Evolutionary conservation across 305 asterid genomes (phyloP).

Genomic region (Plantago coronopus): DNA sequence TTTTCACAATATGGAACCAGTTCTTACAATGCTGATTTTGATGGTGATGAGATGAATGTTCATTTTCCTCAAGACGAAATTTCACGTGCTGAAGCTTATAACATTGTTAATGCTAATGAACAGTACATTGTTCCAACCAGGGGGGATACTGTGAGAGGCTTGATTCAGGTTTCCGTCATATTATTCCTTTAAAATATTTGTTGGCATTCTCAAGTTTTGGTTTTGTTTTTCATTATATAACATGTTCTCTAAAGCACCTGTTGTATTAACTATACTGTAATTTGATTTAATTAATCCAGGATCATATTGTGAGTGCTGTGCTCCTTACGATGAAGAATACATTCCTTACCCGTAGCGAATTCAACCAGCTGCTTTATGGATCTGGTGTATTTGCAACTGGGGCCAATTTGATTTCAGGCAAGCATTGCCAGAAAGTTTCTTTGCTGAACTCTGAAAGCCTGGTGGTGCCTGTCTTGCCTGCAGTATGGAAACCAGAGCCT

Average conservation of each 20-base stretch:
- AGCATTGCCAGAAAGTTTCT: slow-evolving; percentile 44
- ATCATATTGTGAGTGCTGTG: slow-evolving; percentile 87
- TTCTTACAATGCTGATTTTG: slow-evolving; percentile 97
- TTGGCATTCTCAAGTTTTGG: neutral
- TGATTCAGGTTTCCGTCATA: slow-evolving; percentile 77
- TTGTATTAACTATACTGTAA: slow-evolving; percentile 12
- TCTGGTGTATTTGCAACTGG: slow-evolving; percentile 64
- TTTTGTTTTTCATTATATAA: slow-evolving; percentile 5
- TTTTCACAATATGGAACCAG: slow-evolving; percentile 42
- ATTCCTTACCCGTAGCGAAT: slow-evolving; percentile 71
- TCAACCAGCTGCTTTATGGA: slow-evolving; percentile 86
- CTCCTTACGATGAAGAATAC: slow-evolving; percentile 85
- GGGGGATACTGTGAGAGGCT: slow-evolving; percentile 97
- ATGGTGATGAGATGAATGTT: slow-evolving; percentile 98
- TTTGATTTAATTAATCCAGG: slow-evolving; percentile 48
- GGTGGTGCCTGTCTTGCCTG: slow-evolving; percentile 60
- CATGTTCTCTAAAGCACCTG: slow-evolving; percentile 7
- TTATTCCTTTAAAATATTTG: slow-evolving; percentile 13
- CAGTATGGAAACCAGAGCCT: slow-evolving; percentile 89
- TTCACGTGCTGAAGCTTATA: slow-evolving; percentile 98
- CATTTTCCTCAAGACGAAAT: slow-evolving; percentile 99
- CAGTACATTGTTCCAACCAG: slow-evolving; percentile 95
- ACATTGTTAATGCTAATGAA: slow-evolving; percentile 92
- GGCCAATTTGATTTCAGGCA: slow-evolving; percentile 36
- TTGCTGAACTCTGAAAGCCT: slow-evolving; percentile 56